phyloP scores from a whole-genome alignment of 768 basidiomycete species.

The Tulasnella sp. region DNA sequence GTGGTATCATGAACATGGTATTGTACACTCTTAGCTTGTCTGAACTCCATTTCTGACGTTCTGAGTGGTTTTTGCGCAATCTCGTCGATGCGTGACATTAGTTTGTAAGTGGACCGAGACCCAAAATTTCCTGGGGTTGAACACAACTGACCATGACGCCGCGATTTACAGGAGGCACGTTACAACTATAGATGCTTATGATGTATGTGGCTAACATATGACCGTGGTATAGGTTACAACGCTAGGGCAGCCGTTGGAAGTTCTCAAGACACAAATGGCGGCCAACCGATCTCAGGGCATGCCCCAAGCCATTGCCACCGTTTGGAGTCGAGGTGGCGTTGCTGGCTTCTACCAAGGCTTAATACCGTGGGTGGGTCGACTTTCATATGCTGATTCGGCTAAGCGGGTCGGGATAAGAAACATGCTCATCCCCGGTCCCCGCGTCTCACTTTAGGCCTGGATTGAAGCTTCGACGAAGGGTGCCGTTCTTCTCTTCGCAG shows the following conservation, averaged over 20 bases:
- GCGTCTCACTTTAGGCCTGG: slow-evolving; percentile 60
- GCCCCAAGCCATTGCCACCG: slow-evolving; percentile 67
- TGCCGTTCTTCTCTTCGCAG: slow-evolving; percentile 88
- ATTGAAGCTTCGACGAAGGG: slow-evolving; percentile 99
- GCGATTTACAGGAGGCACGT: slow-evolving; percentile 8
- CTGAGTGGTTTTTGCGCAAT: slow-evolving; percentile 18
- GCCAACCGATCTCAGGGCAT: slow-evolving; percentile 89
- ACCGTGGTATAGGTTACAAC: slow-evolving; percentile 69
- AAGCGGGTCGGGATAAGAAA: not conserved
- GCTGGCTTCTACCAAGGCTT: slow-evolving; percentile 93
- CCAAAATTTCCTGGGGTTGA: not conserved
- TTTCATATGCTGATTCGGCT: not conserved
- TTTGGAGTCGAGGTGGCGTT: slow-evolving; percentile 86
- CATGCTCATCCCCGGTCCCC: not conserved
- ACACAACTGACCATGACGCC: not conserved
- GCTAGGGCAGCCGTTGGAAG: slow-evolving; percentile 94
- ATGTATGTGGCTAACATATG: not conserved
- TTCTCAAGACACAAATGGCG: slow-evolving; percentile 99
- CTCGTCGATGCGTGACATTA: slow-evolving; percentile 13
- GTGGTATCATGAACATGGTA: slow-evolving; percentile 99
- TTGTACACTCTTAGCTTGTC: slow-evolving; percentile 4
- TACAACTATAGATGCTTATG: not conserved
- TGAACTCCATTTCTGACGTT: not conserved
- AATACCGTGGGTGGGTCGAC: slow-evolving; percentile 79
- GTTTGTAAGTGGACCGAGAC: slow-evolving; percentile 14